Evolutionary conservation across 257 asterid genomes (phyloP), one percentile per base, ranked within the genome.

Genomic region (Plantago major): DNA sequence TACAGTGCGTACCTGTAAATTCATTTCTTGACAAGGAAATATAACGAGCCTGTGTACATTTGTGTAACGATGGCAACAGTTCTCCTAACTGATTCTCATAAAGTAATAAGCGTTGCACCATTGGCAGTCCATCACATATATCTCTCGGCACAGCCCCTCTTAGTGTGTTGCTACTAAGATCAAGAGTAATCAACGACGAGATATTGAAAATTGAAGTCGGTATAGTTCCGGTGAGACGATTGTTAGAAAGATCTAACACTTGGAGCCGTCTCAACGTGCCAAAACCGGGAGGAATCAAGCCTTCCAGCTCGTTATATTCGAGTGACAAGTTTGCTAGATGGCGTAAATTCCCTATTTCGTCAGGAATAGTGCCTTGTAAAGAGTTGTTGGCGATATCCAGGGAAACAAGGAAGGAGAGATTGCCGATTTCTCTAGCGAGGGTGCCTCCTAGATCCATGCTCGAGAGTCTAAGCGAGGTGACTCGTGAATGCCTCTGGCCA

Each of bases 381-480:
- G 18, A 26, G 7, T 56, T 56, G n/a, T 56, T 56, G 3, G 19
- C 6, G 8, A 56, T 33, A 6, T 37, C 46, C 46, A 56, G 9
- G 62, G 10, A 56, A 12, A n/a, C 13, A 0, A 56, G 46, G 12
- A 56, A 56, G 6, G 62, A 56, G 8, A 56, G 46, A 9, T 14
- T 56, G 3, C 62, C 46, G 19, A 56, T 56, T 56, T 56, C 62
- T 30, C 38, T 56, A 14, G 47, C 46, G 8, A 56, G n/a, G 11
- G 46, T 56, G 5, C 62, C 62, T 30, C 12, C 9, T 56, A 56
- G 22, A 40, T 10, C 22, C 26, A 38, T 13, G 46, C 60, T 28
- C 13, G 28, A 18, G 28, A 54, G 60, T 26, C 44, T 54, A 8
- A 54, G 42, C 9, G 60, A 54, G 42, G 60, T 54, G 11, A 54